phyloP scores from a whole-genome alignment of 139 green algal species.

The Chlorella sp. region DNA sequence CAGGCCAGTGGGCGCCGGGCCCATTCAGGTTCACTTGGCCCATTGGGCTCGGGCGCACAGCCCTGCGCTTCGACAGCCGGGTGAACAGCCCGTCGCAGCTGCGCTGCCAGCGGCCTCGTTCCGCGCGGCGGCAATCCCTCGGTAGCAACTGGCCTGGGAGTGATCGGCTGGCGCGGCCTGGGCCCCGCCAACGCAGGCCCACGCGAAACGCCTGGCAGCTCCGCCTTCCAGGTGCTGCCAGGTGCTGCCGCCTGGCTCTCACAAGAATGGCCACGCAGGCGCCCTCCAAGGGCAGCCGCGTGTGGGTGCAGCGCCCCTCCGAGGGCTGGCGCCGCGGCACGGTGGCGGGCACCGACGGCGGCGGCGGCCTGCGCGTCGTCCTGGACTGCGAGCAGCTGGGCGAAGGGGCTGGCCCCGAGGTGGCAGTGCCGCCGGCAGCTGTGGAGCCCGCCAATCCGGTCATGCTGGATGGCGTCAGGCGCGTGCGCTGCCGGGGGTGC shows the following conservation, averaged over 20 bases:
- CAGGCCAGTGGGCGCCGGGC: too few species aligned
- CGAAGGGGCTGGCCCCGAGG: not conserved
- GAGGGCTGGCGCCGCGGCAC: constrained; percentile 4
- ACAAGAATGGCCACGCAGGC: too few species aligned
- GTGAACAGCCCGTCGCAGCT: too few species aligned
- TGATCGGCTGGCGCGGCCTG: not conserved
- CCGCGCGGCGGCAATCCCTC: not conserved
- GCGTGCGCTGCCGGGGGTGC: not conserved
- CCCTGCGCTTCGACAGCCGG: too few species aligned
- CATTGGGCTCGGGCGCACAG: too few species aligned
- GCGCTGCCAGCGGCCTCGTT: too few species aligned
- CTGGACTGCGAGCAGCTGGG: not conserved
- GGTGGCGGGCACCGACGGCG: not conserved
- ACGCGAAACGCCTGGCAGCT: not conserved
- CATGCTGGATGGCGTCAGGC: constrained; percentile 43
- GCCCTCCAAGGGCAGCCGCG: constrained; percentile 1
- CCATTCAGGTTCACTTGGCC: too few species aligned
- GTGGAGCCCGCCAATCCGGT: constrained; percentile 67
- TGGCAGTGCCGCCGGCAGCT: not conserved
- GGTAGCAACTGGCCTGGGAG: too few species aligned
- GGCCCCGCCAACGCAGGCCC: not conserved
- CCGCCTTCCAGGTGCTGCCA: too few species aligned
- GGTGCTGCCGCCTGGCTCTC: too few species aligned
- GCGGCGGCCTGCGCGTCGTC: not conserved
- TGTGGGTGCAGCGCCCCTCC: constrained; percentile 1